Conservation (phyloP, 805 yeast genomes). For the Teunomyces kruisii region DNA sequence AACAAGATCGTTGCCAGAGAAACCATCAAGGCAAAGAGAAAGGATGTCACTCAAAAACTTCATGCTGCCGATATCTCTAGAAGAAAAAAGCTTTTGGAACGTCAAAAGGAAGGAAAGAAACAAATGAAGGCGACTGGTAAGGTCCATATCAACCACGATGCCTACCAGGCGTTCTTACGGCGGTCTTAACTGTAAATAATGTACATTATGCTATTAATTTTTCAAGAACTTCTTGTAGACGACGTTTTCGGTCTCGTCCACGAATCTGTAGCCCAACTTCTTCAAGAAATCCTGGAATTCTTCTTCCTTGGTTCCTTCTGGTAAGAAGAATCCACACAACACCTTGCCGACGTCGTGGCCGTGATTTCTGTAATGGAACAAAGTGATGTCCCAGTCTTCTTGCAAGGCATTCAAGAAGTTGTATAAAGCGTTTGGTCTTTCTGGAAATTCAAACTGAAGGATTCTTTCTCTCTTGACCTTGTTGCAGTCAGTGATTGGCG, state of each 20-base stretch:
- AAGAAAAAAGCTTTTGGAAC: constrained; percentile 79
- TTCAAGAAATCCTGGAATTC: constrained; percentile 69
- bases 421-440: constrained; percentile 90
- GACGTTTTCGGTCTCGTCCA: constrained; percentile 80
- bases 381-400: constrained; percentile 84
- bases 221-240: constrained; percentile 79
- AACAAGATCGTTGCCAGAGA: constrained; percentile 84
- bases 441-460: constrained; percentile 91
- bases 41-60: constrained; percentile 89
- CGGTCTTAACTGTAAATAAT: constrained; percentile 10
- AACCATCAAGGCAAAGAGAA: constrained; percentile 88
- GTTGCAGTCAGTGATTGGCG: constrained; percentile 32
- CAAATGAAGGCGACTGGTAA: constrained; percentile 76
- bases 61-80: constrained; percentile 94
- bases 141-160: constrained; percentile 77
- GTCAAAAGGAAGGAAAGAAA: constrained; percentile 94
- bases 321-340: constrained; percentile 85
- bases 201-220: constrained; percentile 6
- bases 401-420: constrained; percentile 72
- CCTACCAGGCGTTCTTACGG: constrained; percentile 78
- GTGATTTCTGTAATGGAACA: constrained; percentile 95
- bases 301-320: constrained; percentile 58
- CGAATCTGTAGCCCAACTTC: constrained; percentile 70
- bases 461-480: constrained; percentile 71
- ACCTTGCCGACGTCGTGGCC: constrained; percentile 95